phyloP scores from a whole-genome alignment of 1,284 basidiomycete species.

The Trichosporon inkin region DNA sequence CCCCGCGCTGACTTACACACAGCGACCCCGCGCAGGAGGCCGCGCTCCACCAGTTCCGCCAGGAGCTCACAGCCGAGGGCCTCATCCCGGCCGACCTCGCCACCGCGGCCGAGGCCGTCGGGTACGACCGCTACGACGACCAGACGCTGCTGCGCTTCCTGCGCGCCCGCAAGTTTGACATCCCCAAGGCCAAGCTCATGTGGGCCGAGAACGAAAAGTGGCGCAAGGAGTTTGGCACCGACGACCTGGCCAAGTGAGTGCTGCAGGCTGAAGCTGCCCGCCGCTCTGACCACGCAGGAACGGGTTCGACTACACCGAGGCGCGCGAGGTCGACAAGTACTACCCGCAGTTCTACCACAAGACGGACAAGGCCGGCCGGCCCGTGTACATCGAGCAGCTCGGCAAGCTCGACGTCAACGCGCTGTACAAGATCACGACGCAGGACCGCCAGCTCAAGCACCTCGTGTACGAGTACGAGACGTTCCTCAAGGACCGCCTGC shows the following conservation, averaged over 20 bases:
- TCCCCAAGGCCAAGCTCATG: conserved; percentile 79
- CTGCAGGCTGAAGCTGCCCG: not conserved
- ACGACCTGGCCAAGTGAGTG: conserved; percentile 74
- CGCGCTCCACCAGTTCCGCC: conserved; percentile 67
- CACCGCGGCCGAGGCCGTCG: conserved; percentile 38
- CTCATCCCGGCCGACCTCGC: conserved; percentile 41
- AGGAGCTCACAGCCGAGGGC: conserved; percentile 56
- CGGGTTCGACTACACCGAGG: conserved; percentile 81
- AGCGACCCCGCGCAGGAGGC: conserved; percentile 60
- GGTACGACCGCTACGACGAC: conserved; percentile 71
- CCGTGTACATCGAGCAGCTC: conserved; percentile 90
- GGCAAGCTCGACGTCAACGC: conserved; percentile 83
- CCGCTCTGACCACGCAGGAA: conserved; percentile 54
- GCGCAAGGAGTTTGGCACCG: conserved; percentile 83
- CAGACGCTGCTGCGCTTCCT: conserved; percentile 78
- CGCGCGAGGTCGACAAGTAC: conserved; percentile 76
- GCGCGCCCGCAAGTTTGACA: conserved; percentile 87
- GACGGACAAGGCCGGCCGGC: conserved; percentile 92
- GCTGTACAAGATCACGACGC: conserved; percentile 74
- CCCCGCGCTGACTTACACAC: conserved; percentile 10
- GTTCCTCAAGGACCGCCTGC: conserved; percentile 72
- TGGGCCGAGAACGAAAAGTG: conserved; percentile 77
- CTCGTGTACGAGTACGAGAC: conserved; percentile 94
- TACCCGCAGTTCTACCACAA: conserved; percentile 98
- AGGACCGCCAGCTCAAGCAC: conserved; percentile 81